Conservation (phyloP, 176 grass and related monocot genomes). For the Poa pratensis region DNA sequence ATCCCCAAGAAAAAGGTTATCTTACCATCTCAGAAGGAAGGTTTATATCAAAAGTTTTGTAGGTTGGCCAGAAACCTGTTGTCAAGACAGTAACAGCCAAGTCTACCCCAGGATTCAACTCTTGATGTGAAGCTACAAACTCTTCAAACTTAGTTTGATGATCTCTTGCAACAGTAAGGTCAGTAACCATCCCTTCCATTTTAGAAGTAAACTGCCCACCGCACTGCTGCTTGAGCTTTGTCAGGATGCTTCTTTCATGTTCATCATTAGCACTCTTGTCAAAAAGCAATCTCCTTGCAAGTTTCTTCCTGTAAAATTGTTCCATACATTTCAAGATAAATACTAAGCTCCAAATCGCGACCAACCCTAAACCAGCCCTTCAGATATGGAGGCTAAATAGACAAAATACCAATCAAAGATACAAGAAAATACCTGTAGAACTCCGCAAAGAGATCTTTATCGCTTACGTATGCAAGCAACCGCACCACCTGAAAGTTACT, state of each 20-base stretch:
- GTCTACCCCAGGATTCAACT: constrained; percentile 80
- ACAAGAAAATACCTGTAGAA: constrained; percentile 75
- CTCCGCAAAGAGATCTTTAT: constrained; percentile 96
- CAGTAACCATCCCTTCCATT: constrained; percentile 99
- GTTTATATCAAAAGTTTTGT: constrained; percentile 96
- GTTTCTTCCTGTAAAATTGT: constrained; percentile 81
- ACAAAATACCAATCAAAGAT: constrained; percentile 28
- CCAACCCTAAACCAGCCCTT: too few relatives aligned
- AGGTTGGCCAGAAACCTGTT: constrained; percentile 98
- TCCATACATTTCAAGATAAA: constrained; percentile 25
- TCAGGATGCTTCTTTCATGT: constrained; percentile 96
- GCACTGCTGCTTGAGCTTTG: constrained; percentile 98
- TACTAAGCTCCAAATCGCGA: constrained; percentile 31
- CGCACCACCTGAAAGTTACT: constrained; percentile 75
- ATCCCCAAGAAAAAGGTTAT: background rate
- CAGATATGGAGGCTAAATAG: background rate
- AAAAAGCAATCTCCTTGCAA: constrained; percentile 94
- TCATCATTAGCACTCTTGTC: constrained; percentile 99
- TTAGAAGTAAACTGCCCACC: constrained; percentile 97
- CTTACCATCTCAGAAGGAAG: constrained; percentile 97
- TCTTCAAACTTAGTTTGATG: constrained; percentile 90
- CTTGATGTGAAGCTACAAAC: constrained; percentile 53
- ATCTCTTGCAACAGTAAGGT: constrained; percentile 81
- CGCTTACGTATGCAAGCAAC: constrained; percentile 88
- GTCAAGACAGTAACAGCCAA: constrained; percentile 89